Conservation (phyloP, 768 basidiomycete species). For the Suillus occidentalis region DNA sequence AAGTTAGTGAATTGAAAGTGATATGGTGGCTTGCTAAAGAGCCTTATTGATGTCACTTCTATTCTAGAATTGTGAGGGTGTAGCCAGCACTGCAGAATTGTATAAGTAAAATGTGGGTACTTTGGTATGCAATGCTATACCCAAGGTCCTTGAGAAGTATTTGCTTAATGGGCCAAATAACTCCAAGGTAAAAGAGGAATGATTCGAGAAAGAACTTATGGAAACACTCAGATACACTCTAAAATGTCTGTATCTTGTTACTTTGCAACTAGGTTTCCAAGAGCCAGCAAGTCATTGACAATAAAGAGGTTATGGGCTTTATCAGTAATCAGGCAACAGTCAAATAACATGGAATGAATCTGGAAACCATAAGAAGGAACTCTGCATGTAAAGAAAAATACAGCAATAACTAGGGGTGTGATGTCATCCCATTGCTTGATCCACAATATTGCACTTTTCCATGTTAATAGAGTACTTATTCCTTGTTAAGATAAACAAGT, state of each 20-base stretch:
- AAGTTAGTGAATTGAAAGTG: neutral
- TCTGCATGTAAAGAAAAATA: too few relatives aligned
- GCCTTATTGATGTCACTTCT: neutral
- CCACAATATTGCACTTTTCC: too few relatives aligned
- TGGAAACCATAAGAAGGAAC: too few relatives aligned
- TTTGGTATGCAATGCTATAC: neutral
- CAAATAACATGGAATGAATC: too few relatives aligned
- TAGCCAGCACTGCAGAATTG: neutral
- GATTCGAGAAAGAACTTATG: neutral
- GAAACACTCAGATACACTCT: neutral
- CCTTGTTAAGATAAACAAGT: too few relatives aligned
- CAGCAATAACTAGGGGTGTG: too few relatives aligned
- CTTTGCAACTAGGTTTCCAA: neutral
- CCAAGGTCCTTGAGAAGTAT: neutral
- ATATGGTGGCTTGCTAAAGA: neutral
- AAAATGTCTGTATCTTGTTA: neutral
- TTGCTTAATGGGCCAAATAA: neutral
- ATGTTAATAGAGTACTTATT: too few relatives aligned
- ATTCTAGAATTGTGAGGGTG: neutral
- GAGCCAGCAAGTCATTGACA: neutral
- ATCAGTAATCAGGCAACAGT: too few relatives aligned
- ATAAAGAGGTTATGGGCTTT: neutral
- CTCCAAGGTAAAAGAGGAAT: neutral
- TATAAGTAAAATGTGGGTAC: neutral
- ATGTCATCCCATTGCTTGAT: too few relatives aligned